Conservation (phyloP, 2,329 filamentous ascomycete genomes). For the Canariomyces notabilis region DNA sequence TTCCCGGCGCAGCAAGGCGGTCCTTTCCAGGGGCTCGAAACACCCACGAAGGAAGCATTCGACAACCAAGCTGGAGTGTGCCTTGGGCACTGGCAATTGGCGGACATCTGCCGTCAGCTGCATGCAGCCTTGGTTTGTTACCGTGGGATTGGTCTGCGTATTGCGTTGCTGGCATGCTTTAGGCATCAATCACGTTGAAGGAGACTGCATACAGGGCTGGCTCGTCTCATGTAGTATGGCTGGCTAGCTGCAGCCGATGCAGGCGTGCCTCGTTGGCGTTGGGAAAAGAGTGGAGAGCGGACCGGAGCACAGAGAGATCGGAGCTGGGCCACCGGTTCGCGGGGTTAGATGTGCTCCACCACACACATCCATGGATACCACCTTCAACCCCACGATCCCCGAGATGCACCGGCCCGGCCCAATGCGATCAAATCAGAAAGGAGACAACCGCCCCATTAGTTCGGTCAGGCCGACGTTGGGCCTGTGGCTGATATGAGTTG, state of each 20-base stretch:
- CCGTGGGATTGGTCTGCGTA: background rate
- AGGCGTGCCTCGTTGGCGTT: no score
- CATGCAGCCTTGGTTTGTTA: conserved; percentile 14
- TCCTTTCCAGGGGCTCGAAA: no score
- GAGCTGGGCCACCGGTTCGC: background rate
- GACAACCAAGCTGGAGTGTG: no score
- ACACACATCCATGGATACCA: no score
- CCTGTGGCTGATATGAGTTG: background rate
- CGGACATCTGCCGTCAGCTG: background rate
- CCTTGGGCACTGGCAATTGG: conserved; percentile 1
- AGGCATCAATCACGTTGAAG: no score
- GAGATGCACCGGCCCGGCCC: background rate
- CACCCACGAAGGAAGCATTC: no score
- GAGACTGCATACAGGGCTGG: no score
- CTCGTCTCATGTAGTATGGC: no score
- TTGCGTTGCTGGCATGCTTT: background rate
- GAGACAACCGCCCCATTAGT: background rate
- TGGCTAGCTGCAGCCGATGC: no score
- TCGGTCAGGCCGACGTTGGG: background rate
- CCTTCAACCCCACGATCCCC: background rate
- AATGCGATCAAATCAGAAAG: background rate
- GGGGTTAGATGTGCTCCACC: background rate
- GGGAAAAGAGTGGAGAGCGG: no score
- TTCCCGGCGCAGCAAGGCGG: no score
- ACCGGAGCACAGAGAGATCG: no score